Conservation (phyloP, 192 early-diverging fungal genomes). For the Fimicolochytrium jonesii region DNA sequence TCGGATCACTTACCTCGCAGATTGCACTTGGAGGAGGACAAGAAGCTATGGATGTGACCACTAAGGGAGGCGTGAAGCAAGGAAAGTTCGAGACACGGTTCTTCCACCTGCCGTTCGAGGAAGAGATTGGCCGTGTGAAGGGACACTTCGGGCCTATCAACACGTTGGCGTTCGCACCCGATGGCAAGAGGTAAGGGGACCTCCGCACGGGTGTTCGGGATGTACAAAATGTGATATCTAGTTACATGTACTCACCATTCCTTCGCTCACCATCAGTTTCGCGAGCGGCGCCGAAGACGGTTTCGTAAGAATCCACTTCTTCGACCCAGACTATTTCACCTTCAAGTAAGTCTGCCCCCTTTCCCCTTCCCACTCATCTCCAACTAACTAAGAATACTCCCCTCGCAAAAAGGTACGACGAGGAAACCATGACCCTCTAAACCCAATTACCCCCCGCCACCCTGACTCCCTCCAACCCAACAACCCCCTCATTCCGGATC, state of each 20-base stretch:
- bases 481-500: too few species aligned
- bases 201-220: too few species aligned
- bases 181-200: constrained; percentile 78
- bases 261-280: too few species aligned
- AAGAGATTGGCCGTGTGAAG: constrained; percentile 94
- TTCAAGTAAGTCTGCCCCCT: constrained; percentile 55
- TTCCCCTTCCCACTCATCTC: too few species aligned
- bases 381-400: too few species aligned
- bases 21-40: constrained; percentile 87
- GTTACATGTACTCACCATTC: neutral
- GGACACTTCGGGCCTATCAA: constrained; percentile 99
- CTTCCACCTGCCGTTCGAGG: constrained; percentile 95
- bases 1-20: constrained; percentile 25
- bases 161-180: constrained; percentile 94
- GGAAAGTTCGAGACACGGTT: constrained; percentile 97
- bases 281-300: constrained; percentile 98
- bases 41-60: constrained; percentile 96
- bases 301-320: constrained; percentile 93
- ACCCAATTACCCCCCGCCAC: too few species aligned
- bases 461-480: too few species aligned
- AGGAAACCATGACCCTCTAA: too few species aligned
- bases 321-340: constrained; percentile 92
- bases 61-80: constrained; percentile 59
- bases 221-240: neutral
- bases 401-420: too few species aligned